phyloP scores from a whole-genome alignment of 495 filamentous ascomycete species.

The Hamigera avellanea region DNA sequence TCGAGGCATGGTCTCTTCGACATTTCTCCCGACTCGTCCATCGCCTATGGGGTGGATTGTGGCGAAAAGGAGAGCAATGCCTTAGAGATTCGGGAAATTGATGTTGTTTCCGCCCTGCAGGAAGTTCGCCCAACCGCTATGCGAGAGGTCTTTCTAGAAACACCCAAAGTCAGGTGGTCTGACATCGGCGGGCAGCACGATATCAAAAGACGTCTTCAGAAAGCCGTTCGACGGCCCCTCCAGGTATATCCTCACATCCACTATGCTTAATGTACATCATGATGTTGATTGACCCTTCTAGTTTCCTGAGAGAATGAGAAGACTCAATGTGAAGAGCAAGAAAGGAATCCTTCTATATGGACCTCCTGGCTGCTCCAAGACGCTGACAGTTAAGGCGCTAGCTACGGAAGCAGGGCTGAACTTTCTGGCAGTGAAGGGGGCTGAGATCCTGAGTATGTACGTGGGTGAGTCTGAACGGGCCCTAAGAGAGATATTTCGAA shows the following conservation, averaged over 20 bases:
- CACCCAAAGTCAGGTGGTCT: constrained; percentile 74
- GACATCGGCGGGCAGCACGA: constrained; percentile 85
- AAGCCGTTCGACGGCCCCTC: constrained; percentile 54
- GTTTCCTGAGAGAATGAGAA: constrained; percentile 47
- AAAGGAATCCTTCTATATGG: constrained; percentile 89
- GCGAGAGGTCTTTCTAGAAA: constrained; percentile 80
- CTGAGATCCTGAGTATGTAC: constrained; percentile 93
- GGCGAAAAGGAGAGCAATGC: constrained; percentile 5
- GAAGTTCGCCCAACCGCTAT: constrained; percentile 70
- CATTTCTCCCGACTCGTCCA: not conserved
- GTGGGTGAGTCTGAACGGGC: constrained; percentile 91
- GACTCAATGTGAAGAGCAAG: constrained; percentile 51
- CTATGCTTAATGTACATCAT: not conserved
- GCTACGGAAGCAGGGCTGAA: constrained; percentile 88
- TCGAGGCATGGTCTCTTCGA: not conserved
- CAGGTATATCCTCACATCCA: constrained; percentile 39
- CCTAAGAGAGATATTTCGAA: constrained; percentile 77
- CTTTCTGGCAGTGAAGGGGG: constrained; percentile 94
- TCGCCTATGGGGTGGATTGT: constrained; percentile 1
- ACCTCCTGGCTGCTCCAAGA: constrained; percentile 93
- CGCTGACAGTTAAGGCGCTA: constrained; percentile 82
- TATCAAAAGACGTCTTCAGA: constrained; percentile 59
- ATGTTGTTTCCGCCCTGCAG: constrained; percentile 44
- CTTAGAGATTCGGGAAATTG: constrained; percentile 28
- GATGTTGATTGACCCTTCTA: constrained; percentile 8